Conservation (phyloP, 129 eudicot genomes). For the Escallonia herrerae region DNA sequence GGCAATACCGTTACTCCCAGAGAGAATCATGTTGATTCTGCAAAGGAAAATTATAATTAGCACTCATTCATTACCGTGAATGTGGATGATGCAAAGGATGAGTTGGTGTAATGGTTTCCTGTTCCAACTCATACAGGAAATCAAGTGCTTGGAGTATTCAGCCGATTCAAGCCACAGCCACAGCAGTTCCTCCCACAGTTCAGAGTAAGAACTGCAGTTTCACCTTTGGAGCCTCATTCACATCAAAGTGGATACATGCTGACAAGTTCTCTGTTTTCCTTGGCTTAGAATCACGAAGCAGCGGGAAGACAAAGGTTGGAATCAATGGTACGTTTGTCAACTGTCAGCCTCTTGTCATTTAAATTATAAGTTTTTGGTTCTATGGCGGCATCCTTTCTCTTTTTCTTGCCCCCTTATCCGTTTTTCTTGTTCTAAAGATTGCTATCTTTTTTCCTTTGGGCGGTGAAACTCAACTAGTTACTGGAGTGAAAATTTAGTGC, state of each 20-base stretch:
- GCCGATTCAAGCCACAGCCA: slow-evolving; percentile 78
- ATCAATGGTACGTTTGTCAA: slow-evolving; percentile 61
- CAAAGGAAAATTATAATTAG: too few relatives aligned
- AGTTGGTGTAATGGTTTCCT: slow-evolving; percentile 1
- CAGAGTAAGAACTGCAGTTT: slow-evolving; percentile 34
- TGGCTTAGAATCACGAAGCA: slow-evolving; percentile 39
- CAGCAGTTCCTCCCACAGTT: slow-evolving; percentile 55
- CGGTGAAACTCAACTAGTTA: slow-evolving; percentile 3
- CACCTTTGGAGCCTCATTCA: background rate
- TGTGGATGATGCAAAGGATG: too few relatives aligned
- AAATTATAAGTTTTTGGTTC: background rate
- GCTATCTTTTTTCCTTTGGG: slow-evolving; percentile 1
- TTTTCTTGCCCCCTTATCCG: background rate
- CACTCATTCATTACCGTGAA: too few relatives aligned
- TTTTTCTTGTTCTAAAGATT: slow-evolving; percentile 1
- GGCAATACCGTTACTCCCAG: too few relatives aligned
- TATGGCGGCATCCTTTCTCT: background rate
- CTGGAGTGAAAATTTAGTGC: background rate
- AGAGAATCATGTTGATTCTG: too few relatives aligned
- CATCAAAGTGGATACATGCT: slow-evolving; percentile 2
- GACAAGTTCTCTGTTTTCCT: background rate
- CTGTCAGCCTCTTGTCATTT: background rate
- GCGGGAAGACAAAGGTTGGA: slow-evolving; percentile 75
- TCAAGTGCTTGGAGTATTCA: slow-evolving; percentile 19
- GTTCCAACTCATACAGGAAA: slow-evolving; percentile 24